A percentile compares a stretch with the other conserved stretches of the same genome.
phyloP scores from a whole-genome alignment of 768 basidiomycete genomes.

The Crucibulum laeve region DNA sequence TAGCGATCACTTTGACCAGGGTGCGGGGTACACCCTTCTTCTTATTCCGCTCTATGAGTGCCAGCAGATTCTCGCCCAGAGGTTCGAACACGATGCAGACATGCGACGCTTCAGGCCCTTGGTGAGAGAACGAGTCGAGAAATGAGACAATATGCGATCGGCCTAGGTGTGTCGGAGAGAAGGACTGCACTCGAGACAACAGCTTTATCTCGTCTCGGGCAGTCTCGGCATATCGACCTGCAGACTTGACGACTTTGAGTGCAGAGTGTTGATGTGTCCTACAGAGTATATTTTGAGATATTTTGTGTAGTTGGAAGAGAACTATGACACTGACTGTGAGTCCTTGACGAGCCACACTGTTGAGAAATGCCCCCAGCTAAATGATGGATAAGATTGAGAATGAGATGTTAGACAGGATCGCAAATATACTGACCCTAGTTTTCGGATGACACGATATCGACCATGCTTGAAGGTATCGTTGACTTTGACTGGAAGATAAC shows the following conservation, averaged over 20 bases:
- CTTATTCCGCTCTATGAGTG: conserved; percentile 74
- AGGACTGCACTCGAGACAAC: conserved; percentile 66
- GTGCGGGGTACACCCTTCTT: conserved; percentile 78
- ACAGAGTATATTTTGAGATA: conserved; percentile 7
- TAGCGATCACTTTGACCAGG: conserved; percentile 82
- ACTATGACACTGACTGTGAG: conserved; percentile 46
- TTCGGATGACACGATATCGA: conserved; percentile 83
- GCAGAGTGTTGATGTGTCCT: conserved; percentile 80
- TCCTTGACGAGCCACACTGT: conserved; percentile 92
- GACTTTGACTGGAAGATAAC: conserved; percentile 78
- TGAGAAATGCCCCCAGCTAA: conserved; percentile 92
- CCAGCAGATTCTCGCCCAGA: conserved; percentile 72
- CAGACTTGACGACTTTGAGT: conserved; percentile 94
- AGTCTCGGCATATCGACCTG: conserved; percentile 92
- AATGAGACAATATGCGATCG: conserved; percentile 81
- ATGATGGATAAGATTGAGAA: conserved; percentile 17
- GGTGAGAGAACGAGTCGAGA: conserved; percentile 84
- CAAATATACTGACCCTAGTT: conserved; percentile 64
- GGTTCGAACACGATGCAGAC: conserved; percentile 92
- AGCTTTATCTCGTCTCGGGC: conserved; percentile 96
- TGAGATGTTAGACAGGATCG: conserved; percentile 14
- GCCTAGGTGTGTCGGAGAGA: conserved; percentile 75
- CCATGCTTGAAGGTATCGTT: conserved; percentile 80
- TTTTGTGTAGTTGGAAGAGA: conserved; percentile 2
- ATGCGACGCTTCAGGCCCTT: conserved; percentile 67